Conservation (phyloP, 805 yeast species). For the Huiozyma naganishii region DNA sequence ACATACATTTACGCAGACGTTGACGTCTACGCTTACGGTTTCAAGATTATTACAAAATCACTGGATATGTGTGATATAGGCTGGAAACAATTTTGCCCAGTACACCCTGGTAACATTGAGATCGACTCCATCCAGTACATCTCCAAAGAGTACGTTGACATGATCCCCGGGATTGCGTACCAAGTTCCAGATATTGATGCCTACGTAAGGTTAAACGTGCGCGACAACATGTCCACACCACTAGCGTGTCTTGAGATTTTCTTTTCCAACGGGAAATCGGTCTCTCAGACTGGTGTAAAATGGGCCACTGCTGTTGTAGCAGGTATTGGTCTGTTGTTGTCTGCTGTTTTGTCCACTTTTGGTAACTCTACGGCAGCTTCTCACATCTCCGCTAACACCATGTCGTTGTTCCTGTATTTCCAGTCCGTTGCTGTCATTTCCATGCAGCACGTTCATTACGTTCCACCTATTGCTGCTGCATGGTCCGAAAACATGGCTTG, state of each 20-base stretch:
- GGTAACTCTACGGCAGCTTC: constrained; percentile 90
- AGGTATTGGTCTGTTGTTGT: constrained; percentile 70
- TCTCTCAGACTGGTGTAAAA: constrained; percentile 69
- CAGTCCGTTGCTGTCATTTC: constrained; percentile 78
- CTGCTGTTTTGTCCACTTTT: constrained; percentile 72
- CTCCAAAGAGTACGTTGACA: constrained; percentile 36
- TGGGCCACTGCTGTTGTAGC: constrained; percentile 94
- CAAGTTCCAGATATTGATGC: constrained; percentile 84
- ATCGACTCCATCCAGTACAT: constrained; percentile 62
- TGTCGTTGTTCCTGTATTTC: constrained; percentile 76
- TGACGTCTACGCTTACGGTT: constrained; percentile 84
- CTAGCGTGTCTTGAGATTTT: constrained; percentile 70
- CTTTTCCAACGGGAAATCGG: constrained; percentile 71
- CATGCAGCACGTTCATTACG: constrained; percentile 76
- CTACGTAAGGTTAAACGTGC: constrained; percentile 47
- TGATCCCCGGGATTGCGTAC: constrained; percentile 79
- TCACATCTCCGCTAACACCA: constrained; percentile 82
- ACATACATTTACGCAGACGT: constrained; percentile 61
- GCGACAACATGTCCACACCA: constrained; percentile 32
- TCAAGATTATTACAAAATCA: constrained; percentile 46
- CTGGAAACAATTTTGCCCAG: constrained; percentile 87
- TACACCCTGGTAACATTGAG: constrained; percentile 72
- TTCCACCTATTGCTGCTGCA: constrained; percentile 89
- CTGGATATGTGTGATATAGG: constrained; percentile 53
- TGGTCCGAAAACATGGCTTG: constrained; percentile 92